Evolutionary conservation across 2,329 filamentous ascomycete species (phyloP).

Genomic region (Colletotrichum sp.): DNA sequence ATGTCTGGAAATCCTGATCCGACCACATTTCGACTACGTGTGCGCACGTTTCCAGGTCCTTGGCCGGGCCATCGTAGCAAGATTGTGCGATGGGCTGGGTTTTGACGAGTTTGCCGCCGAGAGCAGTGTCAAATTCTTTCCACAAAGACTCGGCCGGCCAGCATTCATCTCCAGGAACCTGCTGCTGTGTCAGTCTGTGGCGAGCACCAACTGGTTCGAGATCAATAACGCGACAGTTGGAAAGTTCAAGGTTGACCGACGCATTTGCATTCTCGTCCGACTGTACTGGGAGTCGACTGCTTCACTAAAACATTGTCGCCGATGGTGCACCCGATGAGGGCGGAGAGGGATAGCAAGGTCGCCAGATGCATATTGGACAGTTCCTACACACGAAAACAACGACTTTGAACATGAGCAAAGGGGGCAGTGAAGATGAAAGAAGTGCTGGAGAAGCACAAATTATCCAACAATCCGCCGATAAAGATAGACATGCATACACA

Average conservation of each 20-base stretch:
- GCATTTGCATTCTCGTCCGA: background rate
- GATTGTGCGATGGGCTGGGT: slow-evolving; percentile 27
- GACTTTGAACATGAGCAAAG: background rate
- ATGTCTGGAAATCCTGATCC: slow-evolving; percentile 28
- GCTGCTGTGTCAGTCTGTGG: background rate
- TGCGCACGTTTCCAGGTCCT: slow-evolving; percentile 25
- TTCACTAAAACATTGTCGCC: background rate
- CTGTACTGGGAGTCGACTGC: background rate
- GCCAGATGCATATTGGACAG: background rate
- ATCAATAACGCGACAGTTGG: background rate
- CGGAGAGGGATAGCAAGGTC: background rate
- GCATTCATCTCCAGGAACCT: slow-evolving; percentile 26
- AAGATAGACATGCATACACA: background rate
- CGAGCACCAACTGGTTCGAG: background rate
- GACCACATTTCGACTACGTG: slow-evolving; percentile 27
- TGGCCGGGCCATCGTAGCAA: slow-evolving; percentile 26
- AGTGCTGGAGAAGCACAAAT: background rate
- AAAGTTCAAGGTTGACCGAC: background rate
- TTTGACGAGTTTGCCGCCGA: slow-evolving; percentile 27
- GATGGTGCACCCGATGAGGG: background rate
- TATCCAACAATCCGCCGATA: background rate
- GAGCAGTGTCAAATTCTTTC: slow-evolving; percentile 18
- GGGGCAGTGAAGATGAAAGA: background rate
- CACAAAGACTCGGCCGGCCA: slow-evolving; percentile 25
- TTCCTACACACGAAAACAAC: background rate